Evolutionary conservation across 1,139 yeast genomes (phyloP), one percentile per base, ranked within the genome.

Genomic region (Starmera stellimalicola): DNA sequence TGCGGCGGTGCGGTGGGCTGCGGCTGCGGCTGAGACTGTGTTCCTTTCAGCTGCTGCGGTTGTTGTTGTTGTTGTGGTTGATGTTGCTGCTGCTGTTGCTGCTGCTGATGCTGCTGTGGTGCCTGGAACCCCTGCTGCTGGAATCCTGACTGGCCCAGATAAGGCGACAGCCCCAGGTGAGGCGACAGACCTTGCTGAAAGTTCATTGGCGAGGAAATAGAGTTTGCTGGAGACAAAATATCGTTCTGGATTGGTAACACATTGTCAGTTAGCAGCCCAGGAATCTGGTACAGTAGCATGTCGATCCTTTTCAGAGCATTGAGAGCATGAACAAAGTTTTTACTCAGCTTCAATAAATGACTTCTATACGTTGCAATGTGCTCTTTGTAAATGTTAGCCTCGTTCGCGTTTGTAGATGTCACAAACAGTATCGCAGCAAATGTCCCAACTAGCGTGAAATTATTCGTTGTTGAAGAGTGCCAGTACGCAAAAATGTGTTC

Each of bases 401-500:
- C 95, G 37, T 75, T 84, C 16, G 67, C 56, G 4, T 69, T 55
- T 9, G 66, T 59, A 5, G 87, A 62, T 0, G 88, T 77, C 22
- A 76, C 73, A 48, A 68, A 82, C 36, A 87, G 59, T 8, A 87
- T 62, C 0, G 93, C 79, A 0, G 95, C 94, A 65, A 87, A 87
- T 0, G 91, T 74, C 3, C 95, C 95, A 35, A 85, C 82, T 30
- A 83, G 58, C 3, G 94, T 77, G 43, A 87, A 74, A 50, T 81
- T 83, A 9, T 83, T 70, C 0, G 88, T 68, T 0, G 94, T 71
- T 5, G 87, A 76, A 3, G 87, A 73, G 55, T 82, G 91, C 95
- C 95, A 87, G 55, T 84, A 85, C 8, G 93, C 74, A 50, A 77
- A 87, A 33, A 82, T 70, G 50, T 85, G 94, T 44, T 84, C 94